A percentile compares a stretch with the other conserved stretches of the same genome.
phyloP scores from a whole-genome alignment of 768 basidiomycete species.

The Pisolithus microcarpus region DNA sequence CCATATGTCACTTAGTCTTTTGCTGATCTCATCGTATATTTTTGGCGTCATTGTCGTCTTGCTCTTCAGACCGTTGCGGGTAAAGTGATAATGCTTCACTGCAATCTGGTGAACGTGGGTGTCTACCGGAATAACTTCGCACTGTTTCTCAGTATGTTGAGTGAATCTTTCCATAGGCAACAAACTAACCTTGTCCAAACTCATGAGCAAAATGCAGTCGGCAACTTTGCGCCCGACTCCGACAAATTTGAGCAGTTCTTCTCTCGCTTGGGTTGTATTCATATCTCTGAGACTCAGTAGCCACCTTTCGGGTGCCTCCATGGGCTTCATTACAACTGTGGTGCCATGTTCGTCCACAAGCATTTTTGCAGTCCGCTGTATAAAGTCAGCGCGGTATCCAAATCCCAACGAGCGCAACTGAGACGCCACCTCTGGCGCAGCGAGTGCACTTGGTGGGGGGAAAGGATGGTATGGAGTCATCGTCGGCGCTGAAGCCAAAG shows the following conservation, averaged over 20 bases:
- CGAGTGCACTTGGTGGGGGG: slow-evolving; percentile 67
- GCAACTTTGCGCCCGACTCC: slow-evolving; percentile 97
- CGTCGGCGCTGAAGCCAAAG: slow-evolving; percentile 28
- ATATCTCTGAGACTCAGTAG: slow-evolving; percentile 44
- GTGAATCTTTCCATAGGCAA: background rate
- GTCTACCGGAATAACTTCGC: slow-evolving; percentile 87
- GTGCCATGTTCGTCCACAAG: slow-evolving; percentile 50
- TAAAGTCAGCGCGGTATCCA: slow-evolving; percentile 90
- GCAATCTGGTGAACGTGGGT: slow-evolving; percentile 94
- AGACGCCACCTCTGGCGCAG: slow-evolving; percentile 47
- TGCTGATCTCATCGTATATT: slow-evolving; percentile 66
- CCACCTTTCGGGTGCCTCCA: slow-evolving; percentile 55
- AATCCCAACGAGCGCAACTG: slow-evolving; percentile 81
- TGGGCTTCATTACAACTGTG: background rate
- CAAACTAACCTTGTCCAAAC: slow-evolving; percentile 70
- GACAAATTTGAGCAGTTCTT: slow-evolving; percentile 70
- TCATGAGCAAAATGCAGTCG: slow-evolving; percentile 91
- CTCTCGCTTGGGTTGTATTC: slow-evolving; percentile 54
- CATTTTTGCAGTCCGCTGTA: slow-evolving; percentile 77
- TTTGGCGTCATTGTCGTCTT: slow-evolving; percentile 67
- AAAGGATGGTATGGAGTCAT: slow-evolving; percentile 65
- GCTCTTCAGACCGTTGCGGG: slow-evolving; percentile 31
- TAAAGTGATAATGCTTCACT: slow-evolving; percentile 66
- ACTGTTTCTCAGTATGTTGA: slow-evolving; percentile 34
- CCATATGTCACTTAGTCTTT: slow-evolving; percentile 60